Percentiles rank a stretch among this genome's conserved stretches.
Conservation (phyloP, 169 alveolate genomes). For the Cryptosporidium andersoni region DNA sequence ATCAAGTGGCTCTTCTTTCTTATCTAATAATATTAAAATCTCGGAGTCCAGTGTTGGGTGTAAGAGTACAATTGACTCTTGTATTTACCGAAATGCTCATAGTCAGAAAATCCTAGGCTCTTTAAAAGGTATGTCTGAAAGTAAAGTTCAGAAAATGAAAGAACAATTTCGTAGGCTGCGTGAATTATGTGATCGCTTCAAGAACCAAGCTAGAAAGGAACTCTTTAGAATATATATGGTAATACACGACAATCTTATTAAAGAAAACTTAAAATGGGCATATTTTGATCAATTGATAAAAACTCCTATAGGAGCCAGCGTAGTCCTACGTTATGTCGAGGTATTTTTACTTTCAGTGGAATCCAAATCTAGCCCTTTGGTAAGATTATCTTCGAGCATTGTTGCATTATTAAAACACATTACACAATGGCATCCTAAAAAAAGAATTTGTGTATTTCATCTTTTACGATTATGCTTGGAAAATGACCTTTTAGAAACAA, state of each 20-base stretch:
- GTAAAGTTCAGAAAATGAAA: constrained; percentile 36
- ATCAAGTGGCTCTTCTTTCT: not conserved
- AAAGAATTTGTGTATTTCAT: constrained; percentile 59
- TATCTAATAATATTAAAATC: not conserved
- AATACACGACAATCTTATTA: constrained; percentile 53
- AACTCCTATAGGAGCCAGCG: constrained; percentile 69
- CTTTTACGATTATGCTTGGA: constrained; percentile 51
- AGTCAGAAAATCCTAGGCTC: constrained; percentile 62
- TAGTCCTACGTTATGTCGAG: constrained; percentile 48
- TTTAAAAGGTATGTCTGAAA: constrained; percentile 28
- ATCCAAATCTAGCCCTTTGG: constrained; percentile 8
- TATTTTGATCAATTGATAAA: constrained; percentile 51
- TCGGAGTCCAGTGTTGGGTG: constrained; percentile 50
- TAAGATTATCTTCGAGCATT: constrained; percentile 28
- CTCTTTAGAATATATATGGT: constrained; percentile 46
- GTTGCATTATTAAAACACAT: constrained; percentile 38
- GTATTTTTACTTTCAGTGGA: constrained; percentile 15
- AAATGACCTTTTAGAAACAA: constrained; percentile 21
- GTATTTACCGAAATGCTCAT: constrained; percentile 58
- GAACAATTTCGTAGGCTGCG: constrained; percentile 61
- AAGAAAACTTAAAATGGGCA: constrained; percentile 61
- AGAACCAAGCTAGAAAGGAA: constrained; percentile 58
- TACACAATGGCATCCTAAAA: constrained; percentile 62
- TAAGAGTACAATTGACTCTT: constrained; percentile 65
- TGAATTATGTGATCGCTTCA: constrained; percentile 45